These are phyloP conservation scores for Populus euphratica DNA, from an alignment of 345 rosid species.

Conservation along the genomic window DNA sequence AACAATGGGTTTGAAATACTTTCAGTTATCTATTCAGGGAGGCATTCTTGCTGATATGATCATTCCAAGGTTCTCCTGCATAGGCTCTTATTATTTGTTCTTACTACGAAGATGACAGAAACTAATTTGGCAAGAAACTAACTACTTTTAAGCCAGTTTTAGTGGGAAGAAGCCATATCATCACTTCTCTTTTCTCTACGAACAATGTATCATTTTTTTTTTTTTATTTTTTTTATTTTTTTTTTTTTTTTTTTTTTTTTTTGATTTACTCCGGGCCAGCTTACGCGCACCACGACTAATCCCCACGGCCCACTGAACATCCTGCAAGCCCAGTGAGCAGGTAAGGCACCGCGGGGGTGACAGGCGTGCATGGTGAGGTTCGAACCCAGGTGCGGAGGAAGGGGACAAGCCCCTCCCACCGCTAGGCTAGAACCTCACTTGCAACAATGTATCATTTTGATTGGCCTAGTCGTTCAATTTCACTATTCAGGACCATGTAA, in stretches of 20 bases:
- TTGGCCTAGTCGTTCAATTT: neutral
- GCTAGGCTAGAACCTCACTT: no score
- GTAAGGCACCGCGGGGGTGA: no score
- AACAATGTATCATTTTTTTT: neutral
- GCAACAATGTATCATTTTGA: neutral
- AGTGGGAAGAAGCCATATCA: neutral
- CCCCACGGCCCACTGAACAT: no score
- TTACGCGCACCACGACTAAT: no score
- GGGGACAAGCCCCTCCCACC: no score
- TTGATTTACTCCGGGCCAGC: no score
- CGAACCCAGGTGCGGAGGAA: no score
- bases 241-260: no score
- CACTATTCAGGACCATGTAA: neutral
- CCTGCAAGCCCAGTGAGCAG: no score
- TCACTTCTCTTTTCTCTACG: neutral
- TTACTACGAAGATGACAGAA: neutral
- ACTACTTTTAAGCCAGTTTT: neutral
- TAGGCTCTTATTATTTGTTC: neutral
- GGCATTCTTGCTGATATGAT: neutral
- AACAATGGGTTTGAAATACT: neutral
- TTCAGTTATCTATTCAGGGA: neutral
- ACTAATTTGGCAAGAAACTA: neutral
- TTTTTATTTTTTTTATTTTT: no score
- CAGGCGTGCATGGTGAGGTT: no score
- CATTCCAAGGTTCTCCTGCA: neutral